Evolutionary conservation across 768 basidiomycete species (phyloP), one percentile per base, ranked within the genome.

Genomic region (Lentinula detonsa): DNA sequence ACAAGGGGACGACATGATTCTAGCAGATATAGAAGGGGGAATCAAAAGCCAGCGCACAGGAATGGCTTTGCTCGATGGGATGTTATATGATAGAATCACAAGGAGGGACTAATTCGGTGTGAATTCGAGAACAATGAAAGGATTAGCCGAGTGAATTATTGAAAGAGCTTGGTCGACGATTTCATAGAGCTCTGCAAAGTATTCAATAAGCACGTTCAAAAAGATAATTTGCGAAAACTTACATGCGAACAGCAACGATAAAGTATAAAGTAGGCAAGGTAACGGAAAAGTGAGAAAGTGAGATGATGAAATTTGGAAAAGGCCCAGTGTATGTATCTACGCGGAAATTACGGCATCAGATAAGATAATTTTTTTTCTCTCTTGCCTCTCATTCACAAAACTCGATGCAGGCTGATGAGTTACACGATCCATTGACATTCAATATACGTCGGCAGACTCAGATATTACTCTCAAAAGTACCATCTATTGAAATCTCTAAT

Each of bases 401-500:
- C 39, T 23, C 55, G 21, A 56, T 56, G 55, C 37, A 56, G 40
- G 40, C 3, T 16, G 35, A 34, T 34, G 62, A 48, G 13, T 18
- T 77, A 73, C 74, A 76, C 66, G 81, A 89, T 74, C 87, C 87
- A 57, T 77, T 88, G 56, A 69, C 75, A 53, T 80, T 89, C 66
- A 81, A 88, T 71, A 70, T 88, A 59, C 70, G 68, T 61, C 75
- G 78, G 64, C 87, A 89, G 69, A 83, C 79, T 11, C 74, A 68
- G 57, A 66, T 70, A 2, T 69, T 90, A 46, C 69, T 85, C 48
- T 69, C 75, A 23, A 70, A 72, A 46, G 70, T 86, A 39, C 76
- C 82, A 21, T 62, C 75, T 69, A 68, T 69, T 58, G 61, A 62
- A 34, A 71, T 87, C 46, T 69, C 71, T 50, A 73, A 73, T 51